Evolutionary conservation across 2,329 filamentous ascomycete species (phyloP).

Genomic region (Sporothrix humicola): DNA sequence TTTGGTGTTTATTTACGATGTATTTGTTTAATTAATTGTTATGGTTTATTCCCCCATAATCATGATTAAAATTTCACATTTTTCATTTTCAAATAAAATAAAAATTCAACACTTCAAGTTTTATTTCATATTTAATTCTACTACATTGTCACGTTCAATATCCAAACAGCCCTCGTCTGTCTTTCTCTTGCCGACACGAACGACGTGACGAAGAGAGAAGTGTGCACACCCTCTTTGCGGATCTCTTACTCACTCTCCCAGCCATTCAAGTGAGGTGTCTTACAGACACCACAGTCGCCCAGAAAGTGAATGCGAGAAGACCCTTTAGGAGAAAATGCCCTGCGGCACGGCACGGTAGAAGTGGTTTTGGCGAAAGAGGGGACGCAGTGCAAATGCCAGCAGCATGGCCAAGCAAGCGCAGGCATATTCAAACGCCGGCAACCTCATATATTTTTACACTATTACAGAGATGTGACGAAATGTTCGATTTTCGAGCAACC

Average conservation of each 20-base stretch:
- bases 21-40: too few relatives aligned
- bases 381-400: background rate
- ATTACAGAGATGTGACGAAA: background rate
- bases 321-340: background rate
- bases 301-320: background rate
- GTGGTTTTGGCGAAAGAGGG: conserved; percentile 12
- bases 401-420: background rate
- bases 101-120: background rate
- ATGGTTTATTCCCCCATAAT: too few relatives aligned
- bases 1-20: too few relatives aligned
- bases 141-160: background rate
- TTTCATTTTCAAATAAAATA: background rate
- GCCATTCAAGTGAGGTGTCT: background rate
- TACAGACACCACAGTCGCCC: background rate
- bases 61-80: background rate
- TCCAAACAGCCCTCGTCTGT: background rate
- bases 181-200: conserved; percentile 1
- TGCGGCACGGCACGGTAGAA: conserved; percentile 30
- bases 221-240: conserved; percentile 12
- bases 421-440: background rate
- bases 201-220: conserved; percentile 6
- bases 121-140: too few relatives aligned
- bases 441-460: background rate
- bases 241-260: background rate
- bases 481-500: background rate